Evolutionary conservation across 495 filamentous ascomycete genomes (phyloP).

Genomic region (Neurospora sp.): DNA sequence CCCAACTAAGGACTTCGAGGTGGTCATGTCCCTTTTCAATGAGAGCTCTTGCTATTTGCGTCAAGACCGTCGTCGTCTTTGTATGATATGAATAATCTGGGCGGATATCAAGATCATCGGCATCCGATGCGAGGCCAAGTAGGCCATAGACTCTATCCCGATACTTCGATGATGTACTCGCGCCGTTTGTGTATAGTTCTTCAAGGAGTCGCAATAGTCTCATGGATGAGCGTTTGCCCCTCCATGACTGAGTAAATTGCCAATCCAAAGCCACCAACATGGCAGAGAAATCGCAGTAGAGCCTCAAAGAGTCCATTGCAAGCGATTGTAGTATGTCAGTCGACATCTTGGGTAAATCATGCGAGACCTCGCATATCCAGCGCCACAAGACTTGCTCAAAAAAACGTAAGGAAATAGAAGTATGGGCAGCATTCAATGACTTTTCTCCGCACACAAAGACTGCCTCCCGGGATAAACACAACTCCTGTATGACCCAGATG

Average conservation of each 20-base stretch:
- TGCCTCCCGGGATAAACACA: neutral
- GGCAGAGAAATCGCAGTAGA: neutral
- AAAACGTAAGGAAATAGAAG: neutral
- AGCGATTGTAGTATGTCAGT: neutral
- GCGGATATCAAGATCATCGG: neutral
- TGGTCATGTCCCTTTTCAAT: neutral
- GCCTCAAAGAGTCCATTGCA: too few species aligned
- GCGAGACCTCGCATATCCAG: fast-evolving
- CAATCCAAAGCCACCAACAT: neutral
- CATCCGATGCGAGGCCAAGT: neutral
- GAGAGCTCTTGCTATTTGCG: neutral
- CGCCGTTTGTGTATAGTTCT: too few species aligned
- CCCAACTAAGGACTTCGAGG: neutral
- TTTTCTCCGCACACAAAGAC: neutral
- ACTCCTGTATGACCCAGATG: neutral
- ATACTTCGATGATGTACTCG: neutral
- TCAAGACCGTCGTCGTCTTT: neutral
- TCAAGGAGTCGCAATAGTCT: neutral
- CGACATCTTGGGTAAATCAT: neutral
- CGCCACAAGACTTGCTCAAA: neutral
- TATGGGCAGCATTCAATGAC: neutral
- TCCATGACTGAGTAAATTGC: neutral
- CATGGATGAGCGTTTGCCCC: neutral
- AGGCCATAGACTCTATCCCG: neutral
- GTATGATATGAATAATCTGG: neutral